Conservation (phyloP, 306 rosid species). For the Macrotyloma uniflorum region DNA sequence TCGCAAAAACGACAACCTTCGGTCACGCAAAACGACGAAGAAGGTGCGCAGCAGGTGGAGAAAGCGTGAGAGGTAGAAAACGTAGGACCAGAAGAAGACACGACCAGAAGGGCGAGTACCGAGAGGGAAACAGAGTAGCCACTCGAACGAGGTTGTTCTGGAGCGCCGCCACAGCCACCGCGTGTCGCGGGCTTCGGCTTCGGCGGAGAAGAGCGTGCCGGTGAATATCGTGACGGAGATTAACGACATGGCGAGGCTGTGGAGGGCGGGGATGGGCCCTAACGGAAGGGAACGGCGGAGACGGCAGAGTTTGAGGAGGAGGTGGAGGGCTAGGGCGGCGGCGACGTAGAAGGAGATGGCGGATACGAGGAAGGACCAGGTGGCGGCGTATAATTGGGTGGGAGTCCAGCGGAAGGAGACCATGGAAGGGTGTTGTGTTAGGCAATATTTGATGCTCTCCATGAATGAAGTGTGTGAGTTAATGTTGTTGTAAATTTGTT, state of each 20-base stretch:
- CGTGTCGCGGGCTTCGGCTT: slow-evolving; percentile 61
- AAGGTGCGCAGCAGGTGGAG: slow-evolving; percentile 66
- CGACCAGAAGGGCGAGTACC: slow-evolving; percentile 79
- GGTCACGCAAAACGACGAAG: slow-evolving; percentile 52
- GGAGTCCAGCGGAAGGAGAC: slow-evolving; percentile 75
- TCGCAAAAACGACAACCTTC: slow-evolving; percentile 52
- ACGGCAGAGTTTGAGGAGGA: slow-evolving; percentile 43
- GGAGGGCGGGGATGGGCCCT: slow-evolving; percentile 69
- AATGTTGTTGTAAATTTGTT: not conserved
- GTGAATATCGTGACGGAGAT: slow-evolving; percentile 51
- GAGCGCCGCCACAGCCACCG: slow-evolving; percentile 82
- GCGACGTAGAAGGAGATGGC: slow-evolving; percentile 53
- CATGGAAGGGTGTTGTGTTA: slow-evolving; percentile 62
- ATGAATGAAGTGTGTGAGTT: not conserved
- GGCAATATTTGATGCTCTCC: slow-evolving; percentile 46
- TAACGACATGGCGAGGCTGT: slow-evolving; percentile 60
- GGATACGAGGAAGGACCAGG: slow-evolving; percentile 66
- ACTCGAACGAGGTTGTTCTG: slow-evolving; percentile 61
- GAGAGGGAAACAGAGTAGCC: slow-evolving; percentile 82
- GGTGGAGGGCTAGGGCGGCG: slow-evolving; percentile 47
- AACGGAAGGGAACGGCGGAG: slow-evolving; percentile 49
- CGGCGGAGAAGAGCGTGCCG: slow-evolving; percentile 66
- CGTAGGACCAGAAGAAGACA: slow-evolving; percentile 86
- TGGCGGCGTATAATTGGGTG: slow-evolving; percentile 63
- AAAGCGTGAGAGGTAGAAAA: slow-evolving; percentile 72